A percentile compares a stretch with the other conserved stretches of the same genome.
phyloP scores from a whole-genome alignment of 306 rosid genomes.

The Inga oerstediana region DNA sequence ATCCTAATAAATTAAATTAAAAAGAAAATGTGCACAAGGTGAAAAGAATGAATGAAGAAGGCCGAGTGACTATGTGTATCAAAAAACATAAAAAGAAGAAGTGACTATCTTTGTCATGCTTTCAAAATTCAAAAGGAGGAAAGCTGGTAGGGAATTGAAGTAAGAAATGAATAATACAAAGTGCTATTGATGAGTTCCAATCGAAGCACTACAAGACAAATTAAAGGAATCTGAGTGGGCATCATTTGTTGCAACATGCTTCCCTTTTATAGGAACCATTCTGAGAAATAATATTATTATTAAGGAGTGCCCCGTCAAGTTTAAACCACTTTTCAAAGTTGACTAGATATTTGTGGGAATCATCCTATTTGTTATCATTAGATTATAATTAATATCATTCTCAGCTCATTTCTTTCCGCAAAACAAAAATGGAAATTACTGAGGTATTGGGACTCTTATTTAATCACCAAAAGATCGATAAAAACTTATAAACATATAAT shows the following conservation, averaged over 20 bases:
- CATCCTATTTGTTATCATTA: slow-evolving; percentile 24
- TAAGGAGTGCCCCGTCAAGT: slow-evolving; percentile 14
- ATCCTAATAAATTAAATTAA: too few relatives aligned
- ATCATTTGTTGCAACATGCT: slow-evolving; percentile 39
- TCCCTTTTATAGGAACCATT: slow-evolving; percentile 23
- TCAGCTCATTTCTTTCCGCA: not conserved
- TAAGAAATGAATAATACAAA: slow-evolving; percentile 19
- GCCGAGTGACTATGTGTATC: too few relatives aligned
- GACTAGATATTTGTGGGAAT: slow-evolving; percentile 42
- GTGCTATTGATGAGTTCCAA: not conserved
- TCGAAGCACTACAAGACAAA: slow-evolving; percentile 29
- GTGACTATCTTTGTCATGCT: slow-evolving; percentile 22
- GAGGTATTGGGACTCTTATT: too few relatives aligned
- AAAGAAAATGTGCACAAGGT: not conserved
- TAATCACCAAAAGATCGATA: too few relatives aligned
- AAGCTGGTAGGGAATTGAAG: slow-evolving; percentile 13
- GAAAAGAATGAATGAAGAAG: not conserved
- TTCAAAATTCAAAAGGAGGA: slow-evolving; percentile 1
- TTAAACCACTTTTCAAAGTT: slow-evolving; percentile 31
- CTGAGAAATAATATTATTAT: slow-evolving; percentile 6
- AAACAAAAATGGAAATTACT: too few relatives aligned
- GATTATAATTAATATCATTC: not conserved
- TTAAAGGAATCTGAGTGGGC: slow-evolving; percentile 40
- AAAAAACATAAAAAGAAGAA: too few relatives aligned
- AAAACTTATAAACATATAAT: too few relatives aligned